phyloP scores from a whole-genome alignment of 2,329 filamentous ascomycete genomes.

The Mycogone perniciosa region DNA sequence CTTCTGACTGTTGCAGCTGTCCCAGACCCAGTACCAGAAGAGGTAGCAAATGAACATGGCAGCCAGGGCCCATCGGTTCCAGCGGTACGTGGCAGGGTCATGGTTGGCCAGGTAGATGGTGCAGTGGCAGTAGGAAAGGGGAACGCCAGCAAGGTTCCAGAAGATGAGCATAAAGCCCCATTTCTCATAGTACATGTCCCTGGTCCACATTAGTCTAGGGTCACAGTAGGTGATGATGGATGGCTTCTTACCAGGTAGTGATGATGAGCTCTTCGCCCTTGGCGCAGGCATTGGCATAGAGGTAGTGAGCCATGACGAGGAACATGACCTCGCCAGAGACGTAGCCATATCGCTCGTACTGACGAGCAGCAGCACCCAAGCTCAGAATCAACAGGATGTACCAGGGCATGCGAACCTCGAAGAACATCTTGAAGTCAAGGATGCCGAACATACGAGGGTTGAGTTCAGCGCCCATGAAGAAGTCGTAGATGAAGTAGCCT shows the following conservation, averaged over 20 bases:
- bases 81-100: constrained; percentile 67
- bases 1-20: constrained; percentile 88
- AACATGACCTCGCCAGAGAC: constrained; percentile 80
- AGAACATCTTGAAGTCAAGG: constrained; percentile 92
- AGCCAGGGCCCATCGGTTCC: constrained; percentile 62
- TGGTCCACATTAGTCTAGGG: constrained; percentile 12
- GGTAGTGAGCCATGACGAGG: constrained; percentile 80
- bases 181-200: constrained; percentile 95
- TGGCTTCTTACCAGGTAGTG: constrained; percentile 60
- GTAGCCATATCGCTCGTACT: constrained; percentile 80
- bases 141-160: constrained; percentile 92
- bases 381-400: constrained; percentile 79
- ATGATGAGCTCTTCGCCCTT: constrained; percentile 91
- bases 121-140: constrained; percentile 88
- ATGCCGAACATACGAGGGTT: constrained; percentile 71
- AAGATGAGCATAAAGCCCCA: constrained; percentile 98
- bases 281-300: constrained; percentile 86
- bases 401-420: constrained; percentile 87
- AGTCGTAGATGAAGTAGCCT: constrained; percentile 77
- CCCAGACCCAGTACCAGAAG: constrained; percentile 86
- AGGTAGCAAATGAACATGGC: constrained; percentile 66
- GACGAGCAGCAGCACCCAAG: constrained; percentile 68
- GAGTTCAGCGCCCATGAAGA: constrained; percentile 85
- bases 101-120: constrained; percentile 85
- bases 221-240: no score